Evolutionary conservation across 2,329 filamentous ascomycete genomes (phyloP).

Genomic region (Sclerotinia sclerotiorum): DNA sequence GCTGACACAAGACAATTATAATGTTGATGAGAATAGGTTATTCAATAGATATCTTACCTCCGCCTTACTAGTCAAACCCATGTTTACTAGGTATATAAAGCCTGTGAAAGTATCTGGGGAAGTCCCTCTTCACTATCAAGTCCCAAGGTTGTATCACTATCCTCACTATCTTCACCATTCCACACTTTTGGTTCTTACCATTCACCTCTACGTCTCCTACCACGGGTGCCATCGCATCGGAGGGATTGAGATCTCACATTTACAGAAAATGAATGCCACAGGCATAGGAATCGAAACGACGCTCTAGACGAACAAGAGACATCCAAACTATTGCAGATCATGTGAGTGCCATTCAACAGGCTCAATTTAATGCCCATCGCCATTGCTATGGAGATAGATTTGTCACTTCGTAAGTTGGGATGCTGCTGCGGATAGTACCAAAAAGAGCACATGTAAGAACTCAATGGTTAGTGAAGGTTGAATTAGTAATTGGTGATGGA

Average conservation of each 20-base stretch:
- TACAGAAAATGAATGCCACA: conserved; percentile 45
- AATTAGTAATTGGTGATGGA: conserved; percentile 45
- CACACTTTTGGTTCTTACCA: too few species aligned
- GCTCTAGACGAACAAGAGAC: conserved; percentile 45
- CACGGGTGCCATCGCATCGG: conserved; percentile 7
- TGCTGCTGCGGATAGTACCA: background rate
- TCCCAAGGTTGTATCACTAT: background rate
- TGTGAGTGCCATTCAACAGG: conserved; percentile 48
- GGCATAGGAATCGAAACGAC: conserved; percentile 45
- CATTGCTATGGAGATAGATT: conserved; percentile 40
- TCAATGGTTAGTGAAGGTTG: conserved; percentile 50
- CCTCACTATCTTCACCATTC: background rate
- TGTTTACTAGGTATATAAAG: background rate
- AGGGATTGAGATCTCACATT: conserved; percentile 30
- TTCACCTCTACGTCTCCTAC: background rate
- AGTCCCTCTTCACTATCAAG: background rate
- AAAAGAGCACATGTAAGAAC: conserved; percentile 40
- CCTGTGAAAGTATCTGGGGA: background rate
- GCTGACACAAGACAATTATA: background rate
- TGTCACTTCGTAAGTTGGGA: background rate
- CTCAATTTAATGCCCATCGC: conserved; percentile 46
- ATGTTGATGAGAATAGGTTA: background rate
- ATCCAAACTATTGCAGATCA: conserved; percentile 48
- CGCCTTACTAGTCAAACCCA: background rate
- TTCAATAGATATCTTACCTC: background rate